Percentiles rank a stretch among this genome's conserved stretches.
These are phyloP conservation scores for Brettanomyces custersianus DNA, from an alignment of 805 yeast genomes.

Conservation along the genomic window DNA sequence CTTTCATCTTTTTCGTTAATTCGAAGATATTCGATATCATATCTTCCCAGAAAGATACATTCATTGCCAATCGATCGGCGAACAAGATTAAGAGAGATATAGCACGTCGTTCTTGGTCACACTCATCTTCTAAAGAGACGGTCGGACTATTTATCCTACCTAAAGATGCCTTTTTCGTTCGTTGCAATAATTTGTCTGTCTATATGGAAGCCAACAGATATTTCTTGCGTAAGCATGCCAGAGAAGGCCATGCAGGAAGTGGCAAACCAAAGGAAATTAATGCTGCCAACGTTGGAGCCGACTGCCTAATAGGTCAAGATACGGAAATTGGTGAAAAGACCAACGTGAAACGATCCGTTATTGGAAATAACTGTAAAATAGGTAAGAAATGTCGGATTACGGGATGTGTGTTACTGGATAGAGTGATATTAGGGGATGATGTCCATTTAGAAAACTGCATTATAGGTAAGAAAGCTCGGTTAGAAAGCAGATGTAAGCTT, in stretches of 20 bases:
- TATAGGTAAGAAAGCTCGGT: constrained; percentile 59
- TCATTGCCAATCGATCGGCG: constrained; percentile 35
- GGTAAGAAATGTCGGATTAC: constrained; percentile 85
- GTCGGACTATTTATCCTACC: constrained; percentile 70
- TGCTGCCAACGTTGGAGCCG: constrained; percentile 78
- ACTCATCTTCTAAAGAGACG: constrained; percentile 45
- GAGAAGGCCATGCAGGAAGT: constrained; percentile 12
- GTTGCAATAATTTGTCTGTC: constrained; percentile 71
- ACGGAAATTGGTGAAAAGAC: constrained; percentile 74
- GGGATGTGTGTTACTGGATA: constrained; percentile 73
- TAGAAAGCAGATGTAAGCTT: constrained; percentile 57
- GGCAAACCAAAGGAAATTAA: constrained; percentile 30
- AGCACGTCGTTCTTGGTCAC: constrained; percentile 90
- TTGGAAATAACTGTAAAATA: constrained; percentile 65
- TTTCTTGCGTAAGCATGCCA: constrained; percentile 59
- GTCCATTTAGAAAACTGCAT: constrained; percentile 77
- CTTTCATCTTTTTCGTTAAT: constrained; percentile 62
- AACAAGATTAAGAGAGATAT: constrained; percentile 73
- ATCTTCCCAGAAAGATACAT: constrained; percentile 23
- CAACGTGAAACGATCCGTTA: constrained; percentile 75
- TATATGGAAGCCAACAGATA: constrained; percentile 86
- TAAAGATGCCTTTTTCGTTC: constrained; percentile 55
- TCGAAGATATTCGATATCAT: constrained; percentile 45
- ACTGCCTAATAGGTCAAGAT: constrained; percentile 64
- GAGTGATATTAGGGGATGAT: constrained; percentile 71